Evolutionary conservation across 176 grass and related monocot genomes (phyloP), one percentile per base, ranked within the genome.

Genomic region (Oryza nivara): DNA sequence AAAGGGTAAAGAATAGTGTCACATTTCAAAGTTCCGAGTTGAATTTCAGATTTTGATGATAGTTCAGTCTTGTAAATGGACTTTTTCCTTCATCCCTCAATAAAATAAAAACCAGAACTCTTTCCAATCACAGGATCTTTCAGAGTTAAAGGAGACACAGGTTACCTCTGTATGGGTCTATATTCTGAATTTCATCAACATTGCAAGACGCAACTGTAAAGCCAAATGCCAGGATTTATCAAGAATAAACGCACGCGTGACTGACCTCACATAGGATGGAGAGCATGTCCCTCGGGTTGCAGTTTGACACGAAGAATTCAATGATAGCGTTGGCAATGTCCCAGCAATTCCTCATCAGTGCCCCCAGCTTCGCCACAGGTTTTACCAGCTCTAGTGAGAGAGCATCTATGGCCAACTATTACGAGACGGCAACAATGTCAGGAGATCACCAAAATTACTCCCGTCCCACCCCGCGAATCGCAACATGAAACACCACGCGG

Each of bases 361-460:
- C 73, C 68, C 84, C 81, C 16, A 89, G 83, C 45, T 83, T 89
- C 46, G 89, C 89, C 45, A 94, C 87, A 30, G 83, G 74, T 70
- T 88, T 87, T 3, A 87, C 89, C 14, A 94, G 87, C 82, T 89
- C 84, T 16, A 94, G 84, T n/a, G 92, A 94, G 78, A 92, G 87
- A 1, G 70, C 87, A 34, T 89, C 92, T n/a, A 89, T 56, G n/a
- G 76, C 87, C 84, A 82, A 85, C 89, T 94, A 34, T 51, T 25
- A 72, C 14, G 30, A 71, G 6, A 74, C 9, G 58, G 16, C 44
- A 72, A 48, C 20, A 0, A 25, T 64, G 45, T 80, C 65, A 80
- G 46, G 19, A 69, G 1, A 71, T 43, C 56, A 51, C 2, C 11
- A 68, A 16, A 25, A 5, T 7, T 58, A 0, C 26, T 67, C 71